A percentile compares a stretch with the other conserved stretches of the same genome.
phyloP scores from a whole-genome alignment of 2,329 filamentous ascomycete genomes.

The Alternaria consortialis region DNA sequence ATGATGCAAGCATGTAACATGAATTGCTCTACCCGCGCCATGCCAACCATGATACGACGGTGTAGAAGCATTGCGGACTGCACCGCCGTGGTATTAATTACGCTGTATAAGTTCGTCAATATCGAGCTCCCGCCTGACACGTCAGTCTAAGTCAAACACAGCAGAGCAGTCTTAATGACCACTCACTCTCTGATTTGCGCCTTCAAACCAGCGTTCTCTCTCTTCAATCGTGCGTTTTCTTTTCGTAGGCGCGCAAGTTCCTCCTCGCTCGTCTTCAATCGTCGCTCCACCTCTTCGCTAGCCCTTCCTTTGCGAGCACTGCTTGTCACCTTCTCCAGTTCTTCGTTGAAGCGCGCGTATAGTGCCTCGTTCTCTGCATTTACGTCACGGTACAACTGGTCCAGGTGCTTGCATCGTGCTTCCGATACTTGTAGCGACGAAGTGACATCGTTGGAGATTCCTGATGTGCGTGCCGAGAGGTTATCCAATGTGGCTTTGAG shows the following conservation, averaged over 20 bases:
- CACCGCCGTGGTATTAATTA: background rate
- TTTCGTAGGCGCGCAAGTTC: conserved; percentile 81
- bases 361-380: conserved; percentile 92
- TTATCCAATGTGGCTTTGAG: conserved; percentile 61
- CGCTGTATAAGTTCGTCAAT: conserved; percentile 15
- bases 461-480: conserved; percentile 43
- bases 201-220: conserved; percentile 77
- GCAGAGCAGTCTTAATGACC: conserved; percentile 11
- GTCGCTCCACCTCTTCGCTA: conserved; percentile 77
- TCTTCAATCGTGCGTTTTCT: conserved; percentile 83
- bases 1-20: conserved; percentile 15
- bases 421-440: conserved; percentile 77
- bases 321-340: conserved; percentile 83
- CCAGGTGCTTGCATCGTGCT: conserved; percentile 79
- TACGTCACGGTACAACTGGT: conserved; percentile 87
- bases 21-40: conserved; percentile 16
- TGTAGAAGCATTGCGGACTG: background rate
- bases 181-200: conserved; percentile 59
- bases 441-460: conserved; percentile 75
- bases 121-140: background rate
- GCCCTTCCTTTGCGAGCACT: conserved; percentile 75
- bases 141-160: background rate
- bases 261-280: conserved; percentile 77
- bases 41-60: background rate
- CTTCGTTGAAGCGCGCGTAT: conserved; percentile 92